These are phyloP conservation scores for Aspergillus quadricinctus DNA, from an alignment of 2,329 filamentous ascomycete genomes.

Conservation along the genomic window DNA sequence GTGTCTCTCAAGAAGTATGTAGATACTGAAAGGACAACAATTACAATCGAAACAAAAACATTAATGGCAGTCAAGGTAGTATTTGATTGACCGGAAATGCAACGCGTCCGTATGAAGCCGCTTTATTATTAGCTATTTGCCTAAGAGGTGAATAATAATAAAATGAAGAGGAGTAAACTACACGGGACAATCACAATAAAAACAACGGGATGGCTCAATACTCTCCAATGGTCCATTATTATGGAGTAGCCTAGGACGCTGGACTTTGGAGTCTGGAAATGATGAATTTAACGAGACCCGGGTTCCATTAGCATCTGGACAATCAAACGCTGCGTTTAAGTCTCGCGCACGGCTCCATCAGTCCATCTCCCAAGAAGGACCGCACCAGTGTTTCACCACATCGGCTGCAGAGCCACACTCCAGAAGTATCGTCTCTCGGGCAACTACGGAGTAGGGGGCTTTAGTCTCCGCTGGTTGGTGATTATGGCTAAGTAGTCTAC, in stretches of 20 bases:
- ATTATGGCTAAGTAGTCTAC: neutral
- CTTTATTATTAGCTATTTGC: neutral
- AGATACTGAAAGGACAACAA: neutral
- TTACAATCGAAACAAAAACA: neutral
- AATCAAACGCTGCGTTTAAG: neutral
- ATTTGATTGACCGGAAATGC: neutral
- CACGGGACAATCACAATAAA: neutral
- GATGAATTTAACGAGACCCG: neutral
- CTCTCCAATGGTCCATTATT: neutral
- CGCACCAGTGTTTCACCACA: constrained; percentile 22
- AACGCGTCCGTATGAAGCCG: neutral
- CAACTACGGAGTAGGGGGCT: constrained; percentile 6
- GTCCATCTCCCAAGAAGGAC: constrained; percentile 5
- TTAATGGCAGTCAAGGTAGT: neutral
- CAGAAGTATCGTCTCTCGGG: constrained; percentile 11
- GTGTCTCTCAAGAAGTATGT: neutral
- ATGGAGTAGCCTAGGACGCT: neutral
- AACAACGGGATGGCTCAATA: neutral
- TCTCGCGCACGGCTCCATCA: constrained; percentile 11
- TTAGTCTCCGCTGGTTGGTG: neutral
- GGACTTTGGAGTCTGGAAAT: neutral
- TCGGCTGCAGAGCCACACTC: neutral
- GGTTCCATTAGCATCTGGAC: neutral
- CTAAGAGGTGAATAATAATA: neutral
- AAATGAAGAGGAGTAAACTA: too few species aligned